Evolutionary conservation across 2,329 filamentous ascomycete species (phyloP).

Genomic region (Penicillium sp.): DNA sequence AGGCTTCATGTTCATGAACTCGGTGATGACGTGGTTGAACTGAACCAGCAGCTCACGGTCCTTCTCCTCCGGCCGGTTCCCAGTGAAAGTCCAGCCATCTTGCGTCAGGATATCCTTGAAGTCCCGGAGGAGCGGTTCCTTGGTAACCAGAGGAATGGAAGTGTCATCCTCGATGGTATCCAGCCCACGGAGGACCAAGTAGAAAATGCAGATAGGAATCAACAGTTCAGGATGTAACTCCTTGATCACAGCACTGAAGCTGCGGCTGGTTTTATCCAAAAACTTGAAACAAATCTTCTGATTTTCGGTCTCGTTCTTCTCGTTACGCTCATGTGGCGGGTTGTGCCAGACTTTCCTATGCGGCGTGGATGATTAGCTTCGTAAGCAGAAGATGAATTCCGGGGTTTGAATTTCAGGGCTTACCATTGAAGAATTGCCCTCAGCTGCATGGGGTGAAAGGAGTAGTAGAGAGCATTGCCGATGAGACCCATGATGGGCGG

Average conservation of each 20-base stretch:
- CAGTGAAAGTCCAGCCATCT: slow-evolving; percentile 87
- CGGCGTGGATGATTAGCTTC: slow-evolving; percentile 11
- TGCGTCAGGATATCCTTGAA: slow-evolving; percentile 77
- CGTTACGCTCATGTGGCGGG: slow-evolving; percentile 80
- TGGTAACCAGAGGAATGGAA: slow-evolving; percentile 75
- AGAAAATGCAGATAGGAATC: slow-evolving; percentile 86
- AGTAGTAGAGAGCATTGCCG: slow-evolving; percentile 64
- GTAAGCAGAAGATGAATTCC: slow-evolving; percentile 7
- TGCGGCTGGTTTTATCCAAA: slow-evolving; percentile 84
- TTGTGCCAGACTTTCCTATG: slow-evolving; percentile 94
- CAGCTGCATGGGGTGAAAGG: slow-evolving; percentile 73
- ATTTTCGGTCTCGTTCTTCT: slow-evolving; percentile 68
- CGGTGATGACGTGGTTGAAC: slow-evolving; percentile 80
- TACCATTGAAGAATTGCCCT: slow-evolving; percentile 88
- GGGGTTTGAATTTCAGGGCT: slow-evolving; percentile 19
- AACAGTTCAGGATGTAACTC: slow-evolving; percentile 94
- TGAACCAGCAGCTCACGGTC: slow-evolving; percentile 88
- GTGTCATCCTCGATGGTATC: slow-evolving; percentile 99
- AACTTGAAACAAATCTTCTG: slow-evolving; percentile 82
- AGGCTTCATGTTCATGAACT: slow-evolving; percentile 85
- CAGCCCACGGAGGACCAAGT: slow-evolving; percentile 83
- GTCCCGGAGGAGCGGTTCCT: slow-evolving; percentile 79
- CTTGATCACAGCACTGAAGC: slow-evolving; percentile 89
- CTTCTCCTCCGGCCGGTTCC: slow-evolving; percentile 87
- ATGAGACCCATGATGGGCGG: slow-evolving; percentile 40